Conservation (phyloP, 192 early-diverging fungal genomes). For the Mortierella hygrophila region DNA sequence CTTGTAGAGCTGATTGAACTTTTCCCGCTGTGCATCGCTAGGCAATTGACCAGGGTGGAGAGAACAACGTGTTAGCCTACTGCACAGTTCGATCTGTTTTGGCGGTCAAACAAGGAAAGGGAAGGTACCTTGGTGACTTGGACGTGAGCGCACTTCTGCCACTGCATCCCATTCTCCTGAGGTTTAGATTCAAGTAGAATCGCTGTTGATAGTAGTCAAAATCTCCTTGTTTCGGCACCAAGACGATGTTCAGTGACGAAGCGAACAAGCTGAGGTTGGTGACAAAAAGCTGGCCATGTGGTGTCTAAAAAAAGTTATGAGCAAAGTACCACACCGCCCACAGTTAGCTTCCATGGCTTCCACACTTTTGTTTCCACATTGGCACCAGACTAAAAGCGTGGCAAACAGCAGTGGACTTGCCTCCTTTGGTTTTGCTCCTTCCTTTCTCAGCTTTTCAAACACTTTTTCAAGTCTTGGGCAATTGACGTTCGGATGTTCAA, state of each 20-base stretch:
- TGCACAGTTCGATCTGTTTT: not conserved
- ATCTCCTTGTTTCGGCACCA: constrained; percentile 61
- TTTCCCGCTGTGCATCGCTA: constrained; percentile 65
- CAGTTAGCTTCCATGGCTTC: not conserved
- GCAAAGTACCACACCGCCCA: not conserved
- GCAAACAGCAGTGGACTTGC: constrained; percentile 1
- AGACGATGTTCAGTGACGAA: constrained; percentile 63
- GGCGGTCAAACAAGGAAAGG: not conserved
- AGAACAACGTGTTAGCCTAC: not conserved
- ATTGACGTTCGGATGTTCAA: constrained; percentile 36
- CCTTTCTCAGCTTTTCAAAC: constrained; percentile 34
- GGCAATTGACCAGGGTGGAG: not conserved
- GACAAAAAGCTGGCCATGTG: constrained; percentile 59
- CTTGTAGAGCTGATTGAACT: constrained; percentile 64
- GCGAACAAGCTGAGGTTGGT: constrained; percentile 61
- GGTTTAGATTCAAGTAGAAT: constrained; percentile 65
- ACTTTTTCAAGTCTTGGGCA: constrained; percentile 49
- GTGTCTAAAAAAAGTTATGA: constrained; percentile 51
- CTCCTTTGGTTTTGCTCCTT: constrained; percentile 42
- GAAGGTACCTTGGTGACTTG: constrained; percentile 57
- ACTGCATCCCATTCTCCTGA: constrained; percentile 63
- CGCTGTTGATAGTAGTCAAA: constrained; percentile 60
- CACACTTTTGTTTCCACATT: not conserved
- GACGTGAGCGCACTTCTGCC: constrained; percentile 66
- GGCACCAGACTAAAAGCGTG: not conserved